Evolutionary conservation across 2,329 filamentous ascomycete species (phyloP).

Genomic region (Neofusicoccum kwambonambiense): DNA sequence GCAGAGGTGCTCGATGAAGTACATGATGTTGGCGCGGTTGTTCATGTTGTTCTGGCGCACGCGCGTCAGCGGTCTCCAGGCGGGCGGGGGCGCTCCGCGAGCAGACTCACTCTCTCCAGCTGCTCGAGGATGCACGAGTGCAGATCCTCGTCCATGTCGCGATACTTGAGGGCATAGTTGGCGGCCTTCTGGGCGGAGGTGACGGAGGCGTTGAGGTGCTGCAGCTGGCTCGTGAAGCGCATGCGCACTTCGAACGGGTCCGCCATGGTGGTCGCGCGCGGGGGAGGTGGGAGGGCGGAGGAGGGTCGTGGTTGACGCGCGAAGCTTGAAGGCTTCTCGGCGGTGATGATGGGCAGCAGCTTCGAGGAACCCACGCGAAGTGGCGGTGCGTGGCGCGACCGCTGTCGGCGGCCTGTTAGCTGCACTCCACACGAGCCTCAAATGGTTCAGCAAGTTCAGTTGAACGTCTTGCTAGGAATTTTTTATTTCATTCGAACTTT

Average conservation of each 20-base stretch:
- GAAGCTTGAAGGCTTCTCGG: not conserved
- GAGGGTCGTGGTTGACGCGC: not conserved
- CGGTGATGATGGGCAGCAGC: not conserved
- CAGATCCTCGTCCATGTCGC: constrained; percentile 93
- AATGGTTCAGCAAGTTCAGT: no score
- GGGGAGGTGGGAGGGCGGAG: not conserved
- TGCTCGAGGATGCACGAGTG: constrained; percentile 98
- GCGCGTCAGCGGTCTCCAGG: not conserved
- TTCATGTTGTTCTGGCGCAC: constrained; percentile 80
- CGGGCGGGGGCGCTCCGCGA: no score
- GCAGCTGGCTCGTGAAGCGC: constrained; percentile 87
- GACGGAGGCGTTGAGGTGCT: constrained; percentile 87
- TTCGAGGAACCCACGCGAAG: no score
- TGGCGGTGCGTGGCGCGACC: not conserved
- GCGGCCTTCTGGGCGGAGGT: constrained; percentile 89
- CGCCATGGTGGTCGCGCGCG: constrained; percentile 49
- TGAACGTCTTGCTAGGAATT: not conserved
- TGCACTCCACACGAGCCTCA: no score
- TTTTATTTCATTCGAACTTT: not conserved
- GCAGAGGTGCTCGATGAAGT: constrained; percentile 94
- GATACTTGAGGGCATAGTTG: constrained; percentile 90
- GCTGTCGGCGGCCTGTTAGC: no score
- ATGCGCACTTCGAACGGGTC: constrained; percentile 98
- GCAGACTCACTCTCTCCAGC: constrained; percentile 66
- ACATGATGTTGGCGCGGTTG: constrained; percentile 97